Evolutionary conservation across 2,329 filamentous ascomycete species (phyloP), one percentile per base, ranked within the genome.

Genomic region (Sarocladium oryzae): DNA sequence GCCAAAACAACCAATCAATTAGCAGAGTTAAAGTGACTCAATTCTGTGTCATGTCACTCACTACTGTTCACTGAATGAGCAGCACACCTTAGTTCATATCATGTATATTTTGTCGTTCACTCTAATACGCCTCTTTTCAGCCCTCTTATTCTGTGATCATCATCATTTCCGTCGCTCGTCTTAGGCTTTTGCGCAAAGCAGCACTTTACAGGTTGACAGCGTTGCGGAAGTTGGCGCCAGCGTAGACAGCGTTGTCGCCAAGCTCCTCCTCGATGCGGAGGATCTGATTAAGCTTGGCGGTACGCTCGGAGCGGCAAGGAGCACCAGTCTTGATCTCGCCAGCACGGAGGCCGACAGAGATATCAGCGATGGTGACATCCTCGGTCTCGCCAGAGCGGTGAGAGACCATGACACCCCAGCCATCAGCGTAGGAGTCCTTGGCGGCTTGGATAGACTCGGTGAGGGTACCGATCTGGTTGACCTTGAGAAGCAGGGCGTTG

Each of bases 241-340:
- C 91, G 70, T 92, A 99, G 74, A 97, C 68, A 62, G 92, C 93
- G 65, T 93, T 86, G 65, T 84, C 81, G 63, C 91, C 91, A 58
- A 99, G 86, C 82, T 99, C 93, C 80, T 99, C 93, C 84, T 99
- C 93, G 64, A 99, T 99, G 69, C 93, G 89, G 68, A 99, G 88
- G 67, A 99, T 96, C 82, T 99, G 93, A 88, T 99, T 99, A 70
- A 99, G 88, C 84, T 99, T 99, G 73, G 93, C 93, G 62, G 97
- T 83, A 80, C 93, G 91, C 84, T 99, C 93, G 63, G 92, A 96
- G 67, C 93, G 87, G 69, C 87, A 88, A 63, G 93, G 93, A 57
- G 92, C 92, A 82, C 91, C 91, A 60, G 91, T 95, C 89, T 96
- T 96, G 84, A 99, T 97, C 82, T 99, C 89, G 61, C 93, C 93